A percentile compares a stretch with the other conserved stretches of the same genome.
Conservation (phyloP, 169 alveolate species). For the Blepharisma undulans region DNA sequence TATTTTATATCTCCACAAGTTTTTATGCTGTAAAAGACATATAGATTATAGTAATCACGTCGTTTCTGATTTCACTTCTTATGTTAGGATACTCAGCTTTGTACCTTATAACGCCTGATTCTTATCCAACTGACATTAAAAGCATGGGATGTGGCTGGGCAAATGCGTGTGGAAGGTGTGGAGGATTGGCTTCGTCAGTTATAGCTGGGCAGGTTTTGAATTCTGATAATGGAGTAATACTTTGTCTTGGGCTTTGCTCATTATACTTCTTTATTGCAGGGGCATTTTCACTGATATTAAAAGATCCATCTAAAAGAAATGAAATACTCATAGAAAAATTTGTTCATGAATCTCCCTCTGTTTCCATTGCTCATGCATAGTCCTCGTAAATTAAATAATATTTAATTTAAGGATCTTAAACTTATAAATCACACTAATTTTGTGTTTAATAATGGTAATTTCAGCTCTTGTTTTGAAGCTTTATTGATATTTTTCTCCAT, state of each 20-base stretch:
- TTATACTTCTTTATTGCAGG: too few relatives aligned
- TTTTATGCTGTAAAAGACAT: not conserved
- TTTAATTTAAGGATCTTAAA: not conserved
- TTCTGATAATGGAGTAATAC: too few relatives aligned
- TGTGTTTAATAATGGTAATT: not conserved
- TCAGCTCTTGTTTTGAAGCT: not conserved
- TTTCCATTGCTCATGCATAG: not conserved
- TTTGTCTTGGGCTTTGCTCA: too few relatives aligned
- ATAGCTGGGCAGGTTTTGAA: not conserved
- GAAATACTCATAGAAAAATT: not conserved
- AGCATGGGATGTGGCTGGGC: conserved; percentile 10
- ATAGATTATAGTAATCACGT: not conserved
- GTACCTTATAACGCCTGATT: not conserved
- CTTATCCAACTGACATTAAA: conserved; percentile 1
- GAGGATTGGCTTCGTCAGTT: not conserved
- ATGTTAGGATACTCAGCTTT: not conserved
- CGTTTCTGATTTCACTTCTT: not conserved
- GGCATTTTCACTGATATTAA: too few relatives aligned
- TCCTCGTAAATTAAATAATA: not conserved
- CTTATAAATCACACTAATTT: too few relatives aligned
- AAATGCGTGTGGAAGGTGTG: not conserved
- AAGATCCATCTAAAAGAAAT: too few relatives aligned
- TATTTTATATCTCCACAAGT: not conserved
- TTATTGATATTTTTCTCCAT: not conserved
- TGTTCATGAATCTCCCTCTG: not conserved